Evolutionary conservation across 495 filamentous ascomycete species (phyloP), one percentile per base, ranked within the genome.

Genomic region (Penicillium desertorum): DNA sequence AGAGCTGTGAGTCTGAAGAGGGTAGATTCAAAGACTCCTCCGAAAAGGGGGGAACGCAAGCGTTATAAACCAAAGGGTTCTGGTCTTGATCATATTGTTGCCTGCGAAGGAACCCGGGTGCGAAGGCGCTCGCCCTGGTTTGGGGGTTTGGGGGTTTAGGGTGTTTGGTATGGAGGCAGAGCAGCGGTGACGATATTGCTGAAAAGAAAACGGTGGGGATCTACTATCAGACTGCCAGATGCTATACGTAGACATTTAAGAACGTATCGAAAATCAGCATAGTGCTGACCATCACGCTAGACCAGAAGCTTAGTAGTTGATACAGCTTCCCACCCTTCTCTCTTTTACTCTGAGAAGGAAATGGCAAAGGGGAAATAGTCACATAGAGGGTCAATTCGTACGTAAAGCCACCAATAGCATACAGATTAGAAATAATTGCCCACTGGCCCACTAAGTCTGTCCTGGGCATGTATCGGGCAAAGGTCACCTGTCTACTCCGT

Each of bases 101-200:
- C 29, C 43, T 36, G 37, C 30, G 42, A 46, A 34, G 17, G 16
- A 29, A 17, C 48, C 48, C 48, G 48, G 48, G 47, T 37, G 5
- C 6, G 6, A 22, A 34, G 12, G 19, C 9, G 19, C 4, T 14
- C 19, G 25, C 3, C 32, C 32, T 32, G 48, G 32, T 19, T 51
- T 36, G 20, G 4, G 19, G 48, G 32, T 19, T 51, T 36, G 20
- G 4, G 19, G 27, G 7, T 16, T 34, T 19, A 49, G n/a, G 19
- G 30, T 34, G 12, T 20, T 14, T 23, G 14, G 32, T 10, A 37
- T 36, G 17, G 47, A 19, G 32, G 48, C 30, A 37, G 30, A 34
- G 30, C 10, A 5, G 30, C 30, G 30, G 32, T 51, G 48, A 9
- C 19, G 20, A 51, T 2, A 1, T 11, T 23, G 12, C 14, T 20